Evolutionary conservation across 2,329 filamentous ascomycete species (phyloP).

Genomic region (Nothopassalora personata): DNA sequence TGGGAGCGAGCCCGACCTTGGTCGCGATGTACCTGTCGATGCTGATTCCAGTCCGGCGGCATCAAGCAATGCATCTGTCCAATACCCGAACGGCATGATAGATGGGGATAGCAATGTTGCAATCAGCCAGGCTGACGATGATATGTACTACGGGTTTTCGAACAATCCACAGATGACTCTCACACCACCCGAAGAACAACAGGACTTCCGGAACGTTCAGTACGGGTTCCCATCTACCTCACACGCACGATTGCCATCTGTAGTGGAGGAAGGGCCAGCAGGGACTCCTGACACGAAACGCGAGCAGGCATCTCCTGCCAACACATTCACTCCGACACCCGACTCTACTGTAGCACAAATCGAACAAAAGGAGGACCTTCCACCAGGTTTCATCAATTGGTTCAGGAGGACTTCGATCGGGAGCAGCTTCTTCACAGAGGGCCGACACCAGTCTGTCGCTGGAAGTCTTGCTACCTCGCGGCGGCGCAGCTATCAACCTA

Average conservation of each 20-base stretch:
- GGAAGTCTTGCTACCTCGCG: background rate
- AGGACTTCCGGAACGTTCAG: background rate
- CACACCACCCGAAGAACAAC: background rate
- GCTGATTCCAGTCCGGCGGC: background rate
- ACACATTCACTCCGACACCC: background rate
- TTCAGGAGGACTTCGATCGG: slow-evolving; percentile 1
- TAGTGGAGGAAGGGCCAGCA: background rate
- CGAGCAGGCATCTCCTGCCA: background rate
- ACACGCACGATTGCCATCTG: background rate
- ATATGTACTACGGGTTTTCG: background rate
- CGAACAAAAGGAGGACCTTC: slow-evolving; percentile 8
- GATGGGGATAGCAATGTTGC: background rate
- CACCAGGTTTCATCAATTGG: slow-evolving; percentile 1
- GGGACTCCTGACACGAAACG: background rate
- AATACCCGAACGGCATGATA: background rate
- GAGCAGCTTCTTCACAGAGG: slow-evolving; percentile 1
- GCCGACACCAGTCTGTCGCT: background rate
- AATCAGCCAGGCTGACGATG: background rate
- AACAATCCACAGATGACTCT: background rate
- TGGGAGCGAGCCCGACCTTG: background rate
- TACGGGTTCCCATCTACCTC: background rate
- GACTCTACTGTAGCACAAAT: background rate
- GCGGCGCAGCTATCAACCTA: background rate
- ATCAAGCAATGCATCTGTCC: background rate
- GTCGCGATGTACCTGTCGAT: background rate